Evolutionary conservation across 345 rosid genomes (phyloP), one percentile per base, ranked within the genome.

Genomic region (Triadica sebifera): DNA sequence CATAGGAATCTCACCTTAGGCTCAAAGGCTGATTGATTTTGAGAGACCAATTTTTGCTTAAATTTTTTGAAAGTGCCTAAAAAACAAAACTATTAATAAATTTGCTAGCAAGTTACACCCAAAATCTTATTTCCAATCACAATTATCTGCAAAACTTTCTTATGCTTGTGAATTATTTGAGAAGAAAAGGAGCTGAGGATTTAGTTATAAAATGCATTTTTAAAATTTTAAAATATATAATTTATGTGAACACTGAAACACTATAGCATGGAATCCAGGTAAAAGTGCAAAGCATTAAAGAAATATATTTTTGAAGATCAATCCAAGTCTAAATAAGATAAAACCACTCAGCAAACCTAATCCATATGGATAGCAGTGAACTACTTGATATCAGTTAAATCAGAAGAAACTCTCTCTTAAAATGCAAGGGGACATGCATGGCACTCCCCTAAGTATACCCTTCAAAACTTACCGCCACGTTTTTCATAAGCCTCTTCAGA

Each of bases 401-500:
- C 12, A 58, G 59, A 58, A 22, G 34, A 24, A 58, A 24, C 15
- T 55, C 19, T 55, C 37, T 58, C 62, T 55, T 20, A 58, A 22
- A 22, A 58, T 24, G 10, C 13, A 58, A 22, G 61, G 61, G 34
- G 6, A 58, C 5, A 58, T 16, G 22, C 8, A 58, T 58, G 15
- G 22, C 15, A 7, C 15, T 58, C 12, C 25, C 62, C 62, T 22
- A 24, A 58, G 25, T 22, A 8, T 12, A 25, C 10, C 13, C 15
- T 47, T 56, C 43, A 73, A 45, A 74, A 72, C 79, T 80, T 75
- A 90, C 97, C 89, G 64, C 80, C 84, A 13, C 84, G 95, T 75
- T 94, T 92, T 17, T 79, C 82, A 73, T 90, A 94, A 37, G 87
- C 93, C 66, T 92, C 97, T 24, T 94, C 98, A 47, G 97, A 92